A percentile compares a stretch with the other conserved stretches of the same genome.
These are phyloP conservation scores for Quillaja saponaria DNA, from an alignment of 306 rosid genomes.

Conservation along the genomic window DNA sequence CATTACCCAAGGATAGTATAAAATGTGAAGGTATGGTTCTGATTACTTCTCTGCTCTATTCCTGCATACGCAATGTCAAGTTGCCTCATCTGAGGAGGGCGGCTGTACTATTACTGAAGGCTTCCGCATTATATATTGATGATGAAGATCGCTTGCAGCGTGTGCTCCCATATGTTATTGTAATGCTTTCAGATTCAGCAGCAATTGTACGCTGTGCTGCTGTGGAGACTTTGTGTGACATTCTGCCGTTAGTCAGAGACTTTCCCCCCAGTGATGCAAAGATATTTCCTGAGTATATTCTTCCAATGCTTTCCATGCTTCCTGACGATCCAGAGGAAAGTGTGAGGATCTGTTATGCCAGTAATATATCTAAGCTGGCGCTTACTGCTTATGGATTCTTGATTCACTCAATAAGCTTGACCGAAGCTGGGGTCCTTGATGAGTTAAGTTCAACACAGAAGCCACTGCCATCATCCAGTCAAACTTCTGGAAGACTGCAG, in stretches of 20 bases:
- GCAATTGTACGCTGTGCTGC: conserved; percentile 99
- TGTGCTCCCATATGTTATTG: conserved; percentile 89
- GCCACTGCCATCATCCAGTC: conserved; percentile 51
- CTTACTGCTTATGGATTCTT: conserved; percentile 92
- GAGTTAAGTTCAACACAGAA: conserved; percentile 65
- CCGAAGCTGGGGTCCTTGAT: conserved; percentile 96
- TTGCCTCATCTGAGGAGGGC: conserved; percentile 89
- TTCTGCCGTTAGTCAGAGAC: conserved; percentile 84
- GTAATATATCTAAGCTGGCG: conserved; percentile 90
- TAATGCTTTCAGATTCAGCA: conserved; percentile 86
- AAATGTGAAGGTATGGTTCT: conserved; percentile 96
- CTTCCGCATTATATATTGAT: conserved; percentile 85
- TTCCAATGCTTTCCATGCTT: conserved; percentile 98
- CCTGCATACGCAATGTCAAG: conserved; percentile 92
- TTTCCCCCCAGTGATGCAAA: conserved; percentile 99
- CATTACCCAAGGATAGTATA: conserved; percentile 76
- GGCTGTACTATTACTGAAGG: conserved; percentile 83
- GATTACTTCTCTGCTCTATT: conserved; percentile 89
- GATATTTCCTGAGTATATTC: conserved; percentile 89
- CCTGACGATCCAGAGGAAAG: conserved; percentile 99
- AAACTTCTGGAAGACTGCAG: conserved; percentile 61
- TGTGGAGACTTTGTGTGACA: conserved; percentile 87
- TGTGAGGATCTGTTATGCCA: conserved; percentile 95
- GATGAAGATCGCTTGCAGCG: conserved; percentile 94
- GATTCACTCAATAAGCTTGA: conserved; percentile 87